phyloP scores from a whole-genome alignment of 768 basidiomycete genomes.

The Chalciporus pseudorubinellus region DNA sequence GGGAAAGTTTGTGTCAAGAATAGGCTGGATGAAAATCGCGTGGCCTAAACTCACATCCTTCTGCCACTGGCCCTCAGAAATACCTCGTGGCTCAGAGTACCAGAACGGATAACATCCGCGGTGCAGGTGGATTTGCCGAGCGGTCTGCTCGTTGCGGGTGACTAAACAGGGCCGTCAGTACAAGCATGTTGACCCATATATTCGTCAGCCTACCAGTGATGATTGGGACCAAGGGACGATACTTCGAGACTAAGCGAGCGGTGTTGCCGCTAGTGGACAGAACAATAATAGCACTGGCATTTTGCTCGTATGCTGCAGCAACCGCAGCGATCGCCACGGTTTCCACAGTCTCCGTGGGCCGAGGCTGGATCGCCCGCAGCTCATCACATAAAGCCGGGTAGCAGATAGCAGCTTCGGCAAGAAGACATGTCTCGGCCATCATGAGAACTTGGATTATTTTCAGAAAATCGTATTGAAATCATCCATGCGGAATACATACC shows the following conservation, averaged over 20 bases:
- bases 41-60: slow-evolving; percentile 66
- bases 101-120: slow-evolving; percentile 96
- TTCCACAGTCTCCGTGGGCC: slow-evolving; percentile 92
- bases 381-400: slow-evolving; percentile 94
- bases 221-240: slow-evolving; percentile 90
- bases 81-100: slow-evolving; percentile 93
- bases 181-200: not conserved
- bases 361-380: slow-evolving; percentile 69
- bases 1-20: slow-evolving; percentile 9
- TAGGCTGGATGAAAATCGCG: not conserved
- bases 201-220: slow-evolving; percentile 68
- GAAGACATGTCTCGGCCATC: slow-evolving; percentile 99
- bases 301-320: slow-evolving; percentile 92
- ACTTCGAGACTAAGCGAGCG: slow-evolving; percentile 94
- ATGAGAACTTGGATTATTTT: slow-evolving; percentile 66
- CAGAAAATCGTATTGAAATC: slow-evolving; percentile 1
- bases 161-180: slow-evolving; percentile 45
- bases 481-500: slow-evolving; percentile 45
- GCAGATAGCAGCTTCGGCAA: slow-evolving; percentile 94
- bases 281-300: slow-evolving; percentile 92
- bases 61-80: slow-evolving; percentile 92
- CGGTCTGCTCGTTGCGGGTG: slow-evolving; percentile 92
- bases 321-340: slow-evolving; percentile 96
- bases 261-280: slow-evolving; percentile 97
- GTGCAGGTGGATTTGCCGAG: slow-evolving; percentile 95